A percentile compares a stretch with the other conserved stretches of the same genome.
phyloP scores from a whole-genome alignment of 2,329 filamentous ascomycete genomes.

The Xylaria sp. region DNA sequence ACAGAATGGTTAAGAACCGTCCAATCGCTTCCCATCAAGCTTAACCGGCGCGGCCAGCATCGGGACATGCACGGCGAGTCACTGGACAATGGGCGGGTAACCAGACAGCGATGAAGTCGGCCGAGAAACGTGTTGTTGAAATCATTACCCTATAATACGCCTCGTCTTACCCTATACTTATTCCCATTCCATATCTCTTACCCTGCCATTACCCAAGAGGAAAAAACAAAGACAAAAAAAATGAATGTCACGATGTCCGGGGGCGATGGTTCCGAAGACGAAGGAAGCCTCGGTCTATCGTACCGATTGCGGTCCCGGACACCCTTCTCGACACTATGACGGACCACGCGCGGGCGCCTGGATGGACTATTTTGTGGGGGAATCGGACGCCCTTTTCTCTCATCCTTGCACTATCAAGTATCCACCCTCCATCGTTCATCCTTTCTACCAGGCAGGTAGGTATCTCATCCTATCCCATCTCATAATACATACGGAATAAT shows the following conservation, averaged over 20 bases:
- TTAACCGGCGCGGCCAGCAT: constrained; percentile 9
- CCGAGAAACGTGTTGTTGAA: background rate
- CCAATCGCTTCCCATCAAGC: background rate
- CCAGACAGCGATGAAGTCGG: background rate
- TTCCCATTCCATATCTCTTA: background rate
- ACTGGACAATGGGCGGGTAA: background rate
- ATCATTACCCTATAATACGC: constrained; percentile 21
- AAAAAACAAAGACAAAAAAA: background rate
- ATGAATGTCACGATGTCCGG: constrained; percentile 12
- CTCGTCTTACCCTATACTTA: constrained; percentile 19
- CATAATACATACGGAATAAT: too few species aligned
- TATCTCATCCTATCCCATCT: too few species aligned
- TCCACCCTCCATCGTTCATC: too few species aligned
- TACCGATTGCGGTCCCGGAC: constrained; percentile 4
- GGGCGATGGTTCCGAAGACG: background rate
- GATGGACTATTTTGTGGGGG: constrained; percentile 6
- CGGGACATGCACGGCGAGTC: background rate
- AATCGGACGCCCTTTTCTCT: background rate
- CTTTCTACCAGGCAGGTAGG: too few species aligned
- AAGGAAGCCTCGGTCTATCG: background rate
- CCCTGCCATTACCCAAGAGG: too few species aligned
- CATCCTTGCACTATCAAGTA: background rate
- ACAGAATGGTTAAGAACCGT: background rate
- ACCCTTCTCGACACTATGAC: background rate
- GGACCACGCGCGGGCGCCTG: constrained; percentile 4